Evolutionary conservation across 805 yeast genomes (phyloP).

Genomic region (Saccharomycopsis fibuligera): DNA sequence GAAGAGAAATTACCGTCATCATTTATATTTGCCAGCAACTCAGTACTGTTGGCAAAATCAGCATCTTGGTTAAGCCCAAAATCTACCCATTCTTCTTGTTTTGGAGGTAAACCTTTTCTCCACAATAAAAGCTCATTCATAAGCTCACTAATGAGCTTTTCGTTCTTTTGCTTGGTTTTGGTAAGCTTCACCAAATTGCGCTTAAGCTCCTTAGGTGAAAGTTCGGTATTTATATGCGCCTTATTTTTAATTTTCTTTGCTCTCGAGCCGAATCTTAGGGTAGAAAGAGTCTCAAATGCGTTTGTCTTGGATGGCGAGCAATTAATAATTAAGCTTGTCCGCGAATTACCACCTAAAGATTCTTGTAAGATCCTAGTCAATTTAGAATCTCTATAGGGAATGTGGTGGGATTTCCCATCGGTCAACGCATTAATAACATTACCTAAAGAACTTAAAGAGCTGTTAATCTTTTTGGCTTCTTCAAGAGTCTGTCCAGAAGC

Average conservation of each 20-base stretch:
- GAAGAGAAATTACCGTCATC: not conserved
- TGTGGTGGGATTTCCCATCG: slow-evolving; percentile 55
- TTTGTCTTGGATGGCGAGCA: slow-evolving; percentile 60
- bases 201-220: slow-evolving; percentile 42
- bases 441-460: slow-evolving; percentile 71
- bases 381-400: slow-evolving; percentile 75
- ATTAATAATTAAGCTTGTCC: slow-evolving; percentile 66
- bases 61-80: not conserved
- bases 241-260: slow-evolving; percentile 63
- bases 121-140: slow-evolving; percentile 23
- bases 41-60: not conserved
- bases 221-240: slow-evolving; percentile 57
- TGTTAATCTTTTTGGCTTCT: slow-evolving; percentile 80
- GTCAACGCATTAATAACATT: slow-evolving; percentile 76
- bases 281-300: slow-evolving; percentile 60
- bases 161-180: slow-evolving; percentile 33
- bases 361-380: slow-evolving; percentile 73
- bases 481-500: slow-evolving; percentile 69
- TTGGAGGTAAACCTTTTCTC: slow-evolving; percentile 15
- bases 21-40: not conserved
- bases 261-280: slow-evolving; percentile 67
- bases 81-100: slow-evolving; percentile 3
- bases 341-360: slow-evolving; percentile 75
- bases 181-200: slow-evolving; percentile 4
- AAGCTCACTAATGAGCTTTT: slow-evolving; percentile 28